Percentiles rank a stretch among this genome's conserved stretches.
phyloP scores from a whole-genome alignment of 2,329 filamentous ascomycete species.

The Alternaria rosae region DNA sequence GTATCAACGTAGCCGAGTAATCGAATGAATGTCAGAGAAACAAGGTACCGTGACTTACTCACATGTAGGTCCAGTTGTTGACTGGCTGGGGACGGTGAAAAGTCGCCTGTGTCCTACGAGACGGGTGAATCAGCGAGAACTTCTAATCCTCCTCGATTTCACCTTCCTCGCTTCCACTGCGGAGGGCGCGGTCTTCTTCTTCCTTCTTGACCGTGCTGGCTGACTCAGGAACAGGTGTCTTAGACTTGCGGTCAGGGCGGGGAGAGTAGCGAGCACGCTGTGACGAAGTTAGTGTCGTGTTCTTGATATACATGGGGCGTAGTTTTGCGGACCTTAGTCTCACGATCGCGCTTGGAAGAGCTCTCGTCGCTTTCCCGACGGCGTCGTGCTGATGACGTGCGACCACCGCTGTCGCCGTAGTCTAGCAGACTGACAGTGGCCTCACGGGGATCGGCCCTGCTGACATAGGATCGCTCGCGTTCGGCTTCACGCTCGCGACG shows the following conservation, averaged over 20 bases:
- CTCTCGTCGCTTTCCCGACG: slow-evolving; percentile 75
- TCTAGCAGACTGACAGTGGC: slow-evolving; percentile 82
- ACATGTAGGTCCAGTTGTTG: slow-evolving; percentile 2
- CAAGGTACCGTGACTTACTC: slow-evolving; percentile 10
- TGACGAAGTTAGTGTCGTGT: slow-evolving; percentile 15
- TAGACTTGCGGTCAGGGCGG: slow-evolving; percentile 65
- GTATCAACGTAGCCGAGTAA: background rate
- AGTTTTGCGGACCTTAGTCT: slow-evolving; percentile 51
- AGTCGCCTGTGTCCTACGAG: background rate
- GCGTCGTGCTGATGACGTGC: slow-evolving; percentile 68
- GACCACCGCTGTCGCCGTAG: slow-evolving; percentile 72
- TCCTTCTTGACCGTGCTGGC: slow-evolving; percentile 39
- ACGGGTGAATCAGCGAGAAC: slow-evolving; percentile 9
- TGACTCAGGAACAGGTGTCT: slow-evolving; percentile 56
- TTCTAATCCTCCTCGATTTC: slow-evolving; percentile 84
- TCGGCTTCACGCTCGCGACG: slow-evolving; percentile 88
- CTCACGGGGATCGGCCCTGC: slow-evolving; percentile 79
- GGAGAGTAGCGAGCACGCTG: slow-evolving; percentile 59
- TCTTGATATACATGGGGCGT: background rate
- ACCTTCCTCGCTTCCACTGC: slow-evolving; percentile 93
- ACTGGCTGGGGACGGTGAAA: background rate
- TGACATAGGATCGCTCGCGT: slow-evolving; percentile 81
- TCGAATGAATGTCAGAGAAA: background rate
- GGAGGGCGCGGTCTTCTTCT: slow-evolving; percentile 70
- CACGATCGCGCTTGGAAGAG: slow-evolving; percentile 51